phyloP scores from a whole-genome alignment of 2,329 filamentous ascomycete species.

The Domatiomyces globalis region DNA sequence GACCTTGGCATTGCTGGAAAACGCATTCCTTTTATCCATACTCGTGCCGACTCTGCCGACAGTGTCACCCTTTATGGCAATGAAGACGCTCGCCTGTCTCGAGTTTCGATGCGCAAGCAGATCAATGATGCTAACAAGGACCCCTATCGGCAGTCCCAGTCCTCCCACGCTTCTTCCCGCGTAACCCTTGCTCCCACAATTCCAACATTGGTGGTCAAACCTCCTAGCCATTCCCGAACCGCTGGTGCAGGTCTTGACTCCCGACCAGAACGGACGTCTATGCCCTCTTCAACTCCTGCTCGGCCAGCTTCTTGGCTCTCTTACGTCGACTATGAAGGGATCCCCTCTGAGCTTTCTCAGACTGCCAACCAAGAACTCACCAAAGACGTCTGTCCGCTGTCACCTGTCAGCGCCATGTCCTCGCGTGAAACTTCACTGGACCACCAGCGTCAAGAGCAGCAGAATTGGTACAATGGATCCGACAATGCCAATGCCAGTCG shows the following conservation, averaged over 20 bases:
- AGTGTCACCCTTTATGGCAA: constrained; percentile 24
- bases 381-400: constrained; percentile 12
- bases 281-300: constrained; percentile 3
- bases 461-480: constrained; percentile 10
- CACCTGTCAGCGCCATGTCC: constrained; percentile 14
- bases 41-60: constrained; percentile 49
- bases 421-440: constrained; percentile 7
- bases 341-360: constrained; percentile 12
- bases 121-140: constrained; percentile 13
- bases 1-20: constrained; percentile 7
- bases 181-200: constrained; percentile 21
- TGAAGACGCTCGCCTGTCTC: constrained; percentile 14
- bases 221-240: constrained; percentile 14
- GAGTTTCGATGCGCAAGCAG: constrained; percentile 14
- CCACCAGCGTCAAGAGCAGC: constrained; percentile 6
- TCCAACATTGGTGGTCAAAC: constrained; percentile 21
- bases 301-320: constrained; percentile 17
- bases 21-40: constrained; percentile 67
- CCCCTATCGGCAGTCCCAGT: constrained; percentile 15
- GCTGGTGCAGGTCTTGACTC: constrained; percentile 15
- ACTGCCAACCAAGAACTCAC: constrained; percentile 10
- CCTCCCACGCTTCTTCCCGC: constrained; percentile 5
- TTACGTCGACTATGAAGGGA: constrained; percentile 17
- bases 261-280: constrained; percentile 15
- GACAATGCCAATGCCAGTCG: background rate